phyloP scores from a whole-genome alignment of 768 basidiomycete species.

The Mycena rosella region DNA sequence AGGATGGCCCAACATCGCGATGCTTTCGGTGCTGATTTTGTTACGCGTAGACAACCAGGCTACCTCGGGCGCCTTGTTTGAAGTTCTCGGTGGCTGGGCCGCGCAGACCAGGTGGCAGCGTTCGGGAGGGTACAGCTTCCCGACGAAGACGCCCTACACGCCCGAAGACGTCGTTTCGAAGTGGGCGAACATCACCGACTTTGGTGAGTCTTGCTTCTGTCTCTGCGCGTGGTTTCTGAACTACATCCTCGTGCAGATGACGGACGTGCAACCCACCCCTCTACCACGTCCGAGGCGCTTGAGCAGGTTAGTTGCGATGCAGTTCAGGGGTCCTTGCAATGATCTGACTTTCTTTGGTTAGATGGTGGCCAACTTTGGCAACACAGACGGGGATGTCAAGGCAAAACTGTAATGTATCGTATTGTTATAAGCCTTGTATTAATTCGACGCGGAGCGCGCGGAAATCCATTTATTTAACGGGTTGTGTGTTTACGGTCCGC shows the following conservation, averaged over 20 bases:
- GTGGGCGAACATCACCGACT: conserved; percentile 88
- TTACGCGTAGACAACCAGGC: conserved; percentile 69
- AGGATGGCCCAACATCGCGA: background rate
- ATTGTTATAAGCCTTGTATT: background rate
- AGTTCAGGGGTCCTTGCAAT: background rate
- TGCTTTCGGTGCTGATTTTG: background rate
- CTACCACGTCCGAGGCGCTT: conserved; percentile 79
- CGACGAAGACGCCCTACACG: conserved; percentile 76
- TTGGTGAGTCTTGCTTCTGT: conserved; percentile 64
- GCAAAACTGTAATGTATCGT: conserved; percentile 60
- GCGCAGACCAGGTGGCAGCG: conserved; percentile 95
- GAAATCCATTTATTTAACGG: background rate
- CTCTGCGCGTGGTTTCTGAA: conserved; percentile 1
- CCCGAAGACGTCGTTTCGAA: conserved; percentile 86
- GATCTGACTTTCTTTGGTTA: conserved; percentile 29
- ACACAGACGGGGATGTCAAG: conserved; percentile 59
- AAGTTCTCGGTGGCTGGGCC: conserved; percentile 92
- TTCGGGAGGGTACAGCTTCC: conserved; percentile 89
- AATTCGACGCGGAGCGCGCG: background rate
- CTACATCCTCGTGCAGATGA: conserved; percentile 71
- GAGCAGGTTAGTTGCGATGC: conserved; percentile 66
- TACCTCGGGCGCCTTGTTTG: conserved; percentile 83
- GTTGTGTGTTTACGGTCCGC: too few species aligned
- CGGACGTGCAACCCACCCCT: conserved; percentile 85
- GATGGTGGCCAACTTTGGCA: conserved; percentile 66